Evolutionary conservation across 306 rosid genomes (phyloP).

Genomic region (Phaseolus lunatus): DNA sequence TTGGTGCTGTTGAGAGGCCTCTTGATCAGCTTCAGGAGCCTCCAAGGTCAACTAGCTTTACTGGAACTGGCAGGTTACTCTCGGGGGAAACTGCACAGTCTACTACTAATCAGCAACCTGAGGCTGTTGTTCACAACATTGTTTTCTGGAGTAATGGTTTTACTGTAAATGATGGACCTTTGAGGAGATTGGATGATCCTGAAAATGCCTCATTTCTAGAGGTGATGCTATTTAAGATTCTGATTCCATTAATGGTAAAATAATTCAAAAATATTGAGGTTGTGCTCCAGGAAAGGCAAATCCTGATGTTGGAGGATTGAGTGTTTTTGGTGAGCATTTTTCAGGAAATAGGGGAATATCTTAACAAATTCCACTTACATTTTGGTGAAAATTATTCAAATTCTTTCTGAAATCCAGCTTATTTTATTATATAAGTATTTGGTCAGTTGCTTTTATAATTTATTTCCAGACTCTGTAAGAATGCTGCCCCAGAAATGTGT

Average conservation of each 20-base stretch:
- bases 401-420: conserved; percentile 15
- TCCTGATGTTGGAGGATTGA: conserved; percentile 20
- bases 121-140: conserved; percentile 82
- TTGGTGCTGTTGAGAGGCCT: conserved; percentile 90
- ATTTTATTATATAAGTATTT: conserved; percentile 18
- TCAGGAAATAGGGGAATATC: conserved; percentile 24
- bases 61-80: conserved; percentile 91
- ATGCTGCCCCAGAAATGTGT: conserved; percentile 23
- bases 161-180: conserved; percentile 87
- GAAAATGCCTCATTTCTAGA: conserved; percentile 91
- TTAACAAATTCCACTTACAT: background rate
- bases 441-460: conserved; percentile 4
- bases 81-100: conserved; percentile 78
- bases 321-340: conserved; percentile 12
- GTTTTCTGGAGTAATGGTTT: conserved; percentile 94
- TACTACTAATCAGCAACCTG: conserved; percentile 83
- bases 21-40: conserved; percentile 71
- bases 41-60: conserved; percentile 86
- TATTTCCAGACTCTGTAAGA: conserved; percentile 6
- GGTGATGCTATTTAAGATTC: conserved; percentile 52
- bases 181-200: conserved; percentile 97
- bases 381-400: background rate
- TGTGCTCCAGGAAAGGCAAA: conserved; percentile 1
- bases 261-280: conserved; percentile 15
- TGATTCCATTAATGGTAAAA: conserved; percentile 24